phyloP scores from a whole-genome alignment of 352 stramenopile species.

The Peronospora tabacina region DNA sequence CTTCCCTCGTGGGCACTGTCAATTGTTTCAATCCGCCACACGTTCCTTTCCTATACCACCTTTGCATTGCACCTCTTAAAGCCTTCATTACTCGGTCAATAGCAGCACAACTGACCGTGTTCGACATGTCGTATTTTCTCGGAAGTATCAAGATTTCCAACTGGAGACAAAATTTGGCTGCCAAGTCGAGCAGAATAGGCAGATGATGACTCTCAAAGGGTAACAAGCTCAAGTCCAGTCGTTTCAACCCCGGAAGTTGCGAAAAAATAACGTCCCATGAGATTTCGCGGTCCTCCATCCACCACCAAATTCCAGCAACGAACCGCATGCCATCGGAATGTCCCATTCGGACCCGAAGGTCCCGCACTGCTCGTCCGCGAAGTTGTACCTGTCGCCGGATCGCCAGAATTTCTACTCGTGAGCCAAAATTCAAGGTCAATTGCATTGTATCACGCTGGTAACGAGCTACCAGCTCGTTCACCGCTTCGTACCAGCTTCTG shows the following conservation, averaged over 20 bases:
- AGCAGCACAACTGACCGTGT: slow-evolving; percentile 8
- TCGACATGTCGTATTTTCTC: slow-evolving; percentile 13
- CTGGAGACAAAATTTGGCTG: slow-evolving; percentile 26
- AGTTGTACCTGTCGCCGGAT: slow-evolving; percentile 18
- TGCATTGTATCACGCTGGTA: slow-evolving; percentile 23
- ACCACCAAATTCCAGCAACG: slow-evolving; percentile 21
- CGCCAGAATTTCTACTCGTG: slow-evolving; percentile 21
- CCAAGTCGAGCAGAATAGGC: slow-evolving; percentile 18
- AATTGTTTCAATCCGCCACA: slow-evolving; percentile 34
- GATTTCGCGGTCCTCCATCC: slow-evolving; percentile 30
- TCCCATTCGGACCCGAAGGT: slow-evolving; percentile 33
- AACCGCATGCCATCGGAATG: slow-evolving; percentile 25
- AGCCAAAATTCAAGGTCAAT: slow-evolving; percentile 27
- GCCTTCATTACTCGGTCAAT: slow-evolving; percentile 19
- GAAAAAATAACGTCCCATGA: slow-evolving; percentile 23
- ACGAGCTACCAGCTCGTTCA: slow-evolving; percentile 29
- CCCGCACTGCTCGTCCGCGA: slow-evolving; percentile 21
- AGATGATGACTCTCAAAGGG: slow-evolving; percentile 27
- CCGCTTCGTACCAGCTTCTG: slow-evolving; percentile 25
- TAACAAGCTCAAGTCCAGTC: slow-evolving; percentile 26
- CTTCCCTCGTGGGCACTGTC: slow-evolving; percentile 22
- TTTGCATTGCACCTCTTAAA: slow-evolving; percentile 24
- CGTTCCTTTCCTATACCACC: slow-evolving; percentile 26
- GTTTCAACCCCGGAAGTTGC: slow-evolving; percentile 17
- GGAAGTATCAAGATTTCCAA: slow-evolving; percentile 29